Evolutionary conservation across 257 asterid species (phyloP), one percentile per base, ranked within the genome.

Genomic region (Datura wrightii): DNA sequence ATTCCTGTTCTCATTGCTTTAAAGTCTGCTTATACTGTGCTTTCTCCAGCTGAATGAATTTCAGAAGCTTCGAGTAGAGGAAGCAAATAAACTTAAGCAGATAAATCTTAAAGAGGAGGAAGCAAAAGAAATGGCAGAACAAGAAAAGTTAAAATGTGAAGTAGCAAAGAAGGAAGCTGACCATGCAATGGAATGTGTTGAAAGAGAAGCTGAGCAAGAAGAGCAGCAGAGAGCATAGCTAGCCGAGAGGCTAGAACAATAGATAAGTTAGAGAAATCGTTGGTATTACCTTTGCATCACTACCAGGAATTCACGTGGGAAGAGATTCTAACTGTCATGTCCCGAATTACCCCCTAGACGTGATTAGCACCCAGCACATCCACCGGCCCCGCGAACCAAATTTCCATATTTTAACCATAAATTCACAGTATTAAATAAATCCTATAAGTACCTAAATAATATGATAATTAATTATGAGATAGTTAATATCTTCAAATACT

Each of bases 231-330:
- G 85, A 82, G 82, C n/a, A 89, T 86, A 56, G 96, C 92, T 11
- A 83, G 84, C 15, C 90, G 88, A 0, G 89, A 89, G 84, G 89
- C 88, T 79, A 94, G 88, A 90, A 96, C 90, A 70, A 94, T 87
- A 85, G 92, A 90, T 76, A 92, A 86, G 81, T 94, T 96, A 53
- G 95, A 92, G 84, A 90, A 86, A 52, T 90, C 93, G 60, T 87
- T 96, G 84, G 85, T 78, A 37, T 93, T 94, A 56, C 56, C 78
- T 63, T 83, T 79, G 82, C 65, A 80, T 78, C 93, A 66, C 50
- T 96, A 92, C 91, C 94, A 90, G 70, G 90, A 82, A 50, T 96
- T 92, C 86, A 79, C 94, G 13, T 94, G 98, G 98, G 96, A 93
- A 79, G 99, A 96, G 87, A 94, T 96, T 15, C n/a, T n/a, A n/a